These are phyloP conservation scores for Colletotrichum simmondsii DNA, from an alignment of 2,329 filamentous ascomycete species.

Conservation along the genomic window DNA sequence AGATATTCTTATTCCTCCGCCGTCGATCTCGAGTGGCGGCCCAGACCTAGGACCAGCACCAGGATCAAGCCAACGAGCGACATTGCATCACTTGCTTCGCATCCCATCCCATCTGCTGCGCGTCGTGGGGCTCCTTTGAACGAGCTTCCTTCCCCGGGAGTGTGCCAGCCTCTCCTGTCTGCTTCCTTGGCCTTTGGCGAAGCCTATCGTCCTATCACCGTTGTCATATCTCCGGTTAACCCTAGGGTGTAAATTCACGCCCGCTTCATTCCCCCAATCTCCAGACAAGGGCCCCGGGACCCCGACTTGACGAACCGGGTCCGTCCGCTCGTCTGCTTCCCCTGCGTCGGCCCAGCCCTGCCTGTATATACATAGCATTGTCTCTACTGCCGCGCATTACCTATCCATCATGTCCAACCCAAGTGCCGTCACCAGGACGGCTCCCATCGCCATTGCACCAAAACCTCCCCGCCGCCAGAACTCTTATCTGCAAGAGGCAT, in stretches of 20 bases:
- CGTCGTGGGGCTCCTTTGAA: constrained; percentile 23
- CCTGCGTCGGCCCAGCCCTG: constrained; percentile 43
- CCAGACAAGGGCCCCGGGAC: constrained; percentile 19
- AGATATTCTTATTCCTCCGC: background rate
- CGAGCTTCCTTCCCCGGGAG: constrained; percentile 23
- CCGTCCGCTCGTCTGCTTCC: constrained; percentile 33
- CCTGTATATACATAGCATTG: constrained; percentile 36
- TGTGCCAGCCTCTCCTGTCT: constrained; percentile 13
- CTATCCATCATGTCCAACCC: constrained; percentile 63
- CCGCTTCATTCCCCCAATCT: constrained; percentile 23
- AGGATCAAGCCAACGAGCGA: constrained; percentile 17
- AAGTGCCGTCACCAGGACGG: constrained; percentile 66
- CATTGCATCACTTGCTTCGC: constrained; percentile 32
- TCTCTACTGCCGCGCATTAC: constrained; percentile 34
- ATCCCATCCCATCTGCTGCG: constrained; percentile 18
- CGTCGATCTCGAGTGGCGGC: constrained; percentile 23
- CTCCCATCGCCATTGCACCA: constrained; percentile 74
- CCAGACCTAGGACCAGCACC: background rate
- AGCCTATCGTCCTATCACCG: constrained; percentile 30
- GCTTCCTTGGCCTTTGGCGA: constrained; percentile 5
- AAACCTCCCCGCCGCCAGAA: constrained; percentile 61
- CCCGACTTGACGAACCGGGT: constrained; percentile 37
- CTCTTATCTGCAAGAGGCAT: constrained; percentile 58
- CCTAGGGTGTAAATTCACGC: constrained; percentile 21
- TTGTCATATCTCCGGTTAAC: constrained; percentile 24